A percentile compares a stretch with the other conserved stretches of the same genome.
phyloP scores from a whole-genome alignment of 768 basidiomycete genomes.

The Lactarius vividus region DNA sequence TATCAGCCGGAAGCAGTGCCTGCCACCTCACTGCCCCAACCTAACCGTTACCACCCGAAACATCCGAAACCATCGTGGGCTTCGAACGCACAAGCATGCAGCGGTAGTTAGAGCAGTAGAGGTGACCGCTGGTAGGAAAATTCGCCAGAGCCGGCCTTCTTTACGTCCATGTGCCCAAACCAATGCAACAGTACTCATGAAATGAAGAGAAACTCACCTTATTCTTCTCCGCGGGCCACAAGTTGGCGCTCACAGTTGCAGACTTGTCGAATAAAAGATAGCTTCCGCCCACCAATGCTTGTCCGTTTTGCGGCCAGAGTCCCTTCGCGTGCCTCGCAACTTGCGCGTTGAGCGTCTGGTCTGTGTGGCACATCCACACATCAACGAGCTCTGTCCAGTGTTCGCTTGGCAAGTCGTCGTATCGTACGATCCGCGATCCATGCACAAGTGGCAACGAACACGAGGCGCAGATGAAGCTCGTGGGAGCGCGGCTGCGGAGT shows the following conservation, averaged over 20 bases:
- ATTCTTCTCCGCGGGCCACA: constrained; percentile 41
- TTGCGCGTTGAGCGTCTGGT: constrained; percentile 77
- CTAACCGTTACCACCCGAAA: constrained; percentile 29
- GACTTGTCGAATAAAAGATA: constrained; percentile 77
- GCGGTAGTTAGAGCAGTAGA: constrained; percentile 28
- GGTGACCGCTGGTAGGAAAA: constrained; percentile 57
- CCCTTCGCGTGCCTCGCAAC: constrained; percentile 59
- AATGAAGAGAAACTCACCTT: constrained; percentile 51
- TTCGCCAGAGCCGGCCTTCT: constrained; percentile 87
- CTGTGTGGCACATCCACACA: constrained; percentile 96
- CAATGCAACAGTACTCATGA: neutral
- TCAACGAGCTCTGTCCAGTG: constrained; percentile 98
- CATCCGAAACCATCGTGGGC: constrained; percentile 58
- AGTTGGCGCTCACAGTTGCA: constrained; percentile 51
- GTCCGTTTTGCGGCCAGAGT: constrained; percentile 72
- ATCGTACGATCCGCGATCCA: constrained; percentile 47
- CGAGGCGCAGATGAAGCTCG: constrained; percentile 71
- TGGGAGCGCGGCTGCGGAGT: constrained; percentile 52
- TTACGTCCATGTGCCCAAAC: constrained; percentile 55
- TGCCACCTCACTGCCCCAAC: constrained; percentile 35
- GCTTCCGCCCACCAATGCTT: constrained; percentile 86
- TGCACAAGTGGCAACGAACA: constrained; percentile 73
- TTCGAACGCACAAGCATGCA: constrained; percentile 37
- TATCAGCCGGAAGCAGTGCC: constrained; percentile 76
- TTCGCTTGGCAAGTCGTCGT: constrained; percentile 89